Base-by-base conservation (phyloP, 352 stramenopile species). In the Pythium apleroticum region DNA sequence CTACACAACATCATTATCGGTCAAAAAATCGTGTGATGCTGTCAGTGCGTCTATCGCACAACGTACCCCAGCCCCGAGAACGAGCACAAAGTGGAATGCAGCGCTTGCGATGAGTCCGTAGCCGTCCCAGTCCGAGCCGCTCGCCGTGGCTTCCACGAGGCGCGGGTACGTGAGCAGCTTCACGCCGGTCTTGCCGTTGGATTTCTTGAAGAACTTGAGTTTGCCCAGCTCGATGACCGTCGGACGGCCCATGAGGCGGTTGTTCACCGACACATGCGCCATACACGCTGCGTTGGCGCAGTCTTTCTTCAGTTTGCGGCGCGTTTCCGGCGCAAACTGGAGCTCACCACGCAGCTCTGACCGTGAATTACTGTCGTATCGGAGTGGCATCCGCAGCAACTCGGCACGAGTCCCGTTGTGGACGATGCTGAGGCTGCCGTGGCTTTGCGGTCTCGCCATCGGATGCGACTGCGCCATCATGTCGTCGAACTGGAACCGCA, bases 401-500 rank as follows among this genome's bases (percentile, higher is more conserved):
- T 65, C 57, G 1, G 25, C 31, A 10, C 57, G 15, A 12, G 64
- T 71, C 31, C 59, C 20, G 45, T 71, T 71, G 27, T 71, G 57
- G 9, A 71, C 35, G 33, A 71, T 54, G 28, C 28, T 33, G 41
- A 71, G 45, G 27, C 43, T 57, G 19, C 57, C 64, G 24, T 57
- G 50, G 30, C 15, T 65, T 39, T 52, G 31, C 7, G 64, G 52
- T 25, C 61, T 66, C 2, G 28, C 57, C 52, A 39, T 59, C 2
- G 64, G 45, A 11, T 57, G 52, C 9, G 52, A 24, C 39, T 20
- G 15, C 5, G 39, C 35, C 52, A 58, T 49, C 64, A 70, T 62
- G 20, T 71, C 55, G 25, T 65, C 52, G n/a, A 66, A 63, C 52
- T 71, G 64, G 57, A 71, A 71, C 1, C 57, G 64, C 15, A 66